A percentile compares a stretch with the other conserved stretches of the same genome.
Conservation (phyloP, 208 protist species). For the Porcisia deanei region DNA sequence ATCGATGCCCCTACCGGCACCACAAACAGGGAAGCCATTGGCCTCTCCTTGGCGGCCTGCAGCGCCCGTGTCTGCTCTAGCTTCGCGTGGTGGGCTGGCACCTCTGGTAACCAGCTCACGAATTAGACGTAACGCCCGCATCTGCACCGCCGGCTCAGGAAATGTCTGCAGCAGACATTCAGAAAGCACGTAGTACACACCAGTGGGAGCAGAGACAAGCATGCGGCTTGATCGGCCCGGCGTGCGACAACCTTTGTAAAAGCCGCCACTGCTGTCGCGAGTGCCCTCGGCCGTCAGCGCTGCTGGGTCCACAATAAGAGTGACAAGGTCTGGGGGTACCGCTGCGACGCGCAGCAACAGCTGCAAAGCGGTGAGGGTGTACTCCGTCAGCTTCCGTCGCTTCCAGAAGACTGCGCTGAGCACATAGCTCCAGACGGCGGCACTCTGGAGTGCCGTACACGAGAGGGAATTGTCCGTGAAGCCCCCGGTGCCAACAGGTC, state of each 20-base stretch:
- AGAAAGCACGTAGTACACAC: conserved; percentile 40
- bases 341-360: conserved; percentile 36
- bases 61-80: neutral
- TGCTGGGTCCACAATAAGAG: conserved; percentile 37
- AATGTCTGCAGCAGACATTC: conserved; percentile 43
- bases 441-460: conserved; percentile 15
- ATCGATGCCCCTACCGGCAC: neutral
- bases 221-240: conserved; percentile 20
- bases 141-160: conserved; percentile 38
- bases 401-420: conserved; percentile 56
- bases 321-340: conserved; percentile 29
- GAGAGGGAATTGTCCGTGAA: conserved; percentile 1
- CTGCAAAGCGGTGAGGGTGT: conserved; percentile 39
- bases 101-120: conserved; percentile 29
- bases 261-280: neutral
- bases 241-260: neutral
- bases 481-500: neutral
- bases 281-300: conserved; percentile 7
- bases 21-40: neutral
- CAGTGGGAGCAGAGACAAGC: conserved; percentile 2
- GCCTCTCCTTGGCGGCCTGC: neutral
- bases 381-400: conserved; percentile 53
- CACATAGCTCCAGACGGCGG: conserved; percentile 41
- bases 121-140: conserved; percentile 46
- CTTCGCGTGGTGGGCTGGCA: neutral